These are phyloP conservation scores for Ustilago shanxiensis DNA, from an alignment of 1,284 basidiomycete genomes.

Conservation along the genomic window DNA sequence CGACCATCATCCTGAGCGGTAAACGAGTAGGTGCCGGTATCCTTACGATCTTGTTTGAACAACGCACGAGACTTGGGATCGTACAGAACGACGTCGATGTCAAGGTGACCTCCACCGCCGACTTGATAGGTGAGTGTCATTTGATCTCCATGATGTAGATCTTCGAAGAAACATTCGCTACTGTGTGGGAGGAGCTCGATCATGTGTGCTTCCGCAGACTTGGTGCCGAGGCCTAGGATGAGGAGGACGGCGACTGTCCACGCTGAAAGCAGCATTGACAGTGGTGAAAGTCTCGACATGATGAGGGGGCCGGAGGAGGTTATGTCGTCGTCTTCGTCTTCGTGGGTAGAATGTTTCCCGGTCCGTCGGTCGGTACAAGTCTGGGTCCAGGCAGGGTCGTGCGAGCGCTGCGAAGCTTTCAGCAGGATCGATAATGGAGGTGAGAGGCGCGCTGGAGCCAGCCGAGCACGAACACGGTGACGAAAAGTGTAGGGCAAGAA, in stretches of 20 bases:
- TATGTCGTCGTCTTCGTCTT: too few relatives aligned
- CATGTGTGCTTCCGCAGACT: constrained; percentile 67
- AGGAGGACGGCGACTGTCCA: constrained; percentile 20
- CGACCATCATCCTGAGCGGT: constrained; percentile 88
- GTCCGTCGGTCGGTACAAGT: neutral
- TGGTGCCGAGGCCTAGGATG: neutral
- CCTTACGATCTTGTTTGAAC: constrained; percentile 84
- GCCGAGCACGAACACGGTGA: constrained; percentile 9
- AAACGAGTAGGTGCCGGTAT: constrained; percentile 89
- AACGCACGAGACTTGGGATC: constrained; percentile 78
- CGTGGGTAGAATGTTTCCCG: neutral
- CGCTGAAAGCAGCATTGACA: constrained; percentile 6
- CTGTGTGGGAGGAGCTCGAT: constrained; percentile 79
- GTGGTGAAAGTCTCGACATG: constrained; percentile 10
- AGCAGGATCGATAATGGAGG: neutral
- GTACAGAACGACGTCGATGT: constrained; percentile 92
- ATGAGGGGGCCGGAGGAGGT: neutral
- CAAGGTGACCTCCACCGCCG: constrained; percentile 92
- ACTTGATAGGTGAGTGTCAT: constrained; percentile 99
- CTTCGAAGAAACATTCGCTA: constrained; percentile 98
- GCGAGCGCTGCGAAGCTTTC: neutral
- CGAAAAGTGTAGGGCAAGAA: neutral
- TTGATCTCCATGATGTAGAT: constrained; percentile 92
- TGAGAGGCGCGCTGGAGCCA: neutral
- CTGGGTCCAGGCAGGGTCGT: neutral